phyloP scores from a whole-genome alignment of 2,329 filamentous ascomycete genomes.

The Pyrenophora seminiperda region DNA sequence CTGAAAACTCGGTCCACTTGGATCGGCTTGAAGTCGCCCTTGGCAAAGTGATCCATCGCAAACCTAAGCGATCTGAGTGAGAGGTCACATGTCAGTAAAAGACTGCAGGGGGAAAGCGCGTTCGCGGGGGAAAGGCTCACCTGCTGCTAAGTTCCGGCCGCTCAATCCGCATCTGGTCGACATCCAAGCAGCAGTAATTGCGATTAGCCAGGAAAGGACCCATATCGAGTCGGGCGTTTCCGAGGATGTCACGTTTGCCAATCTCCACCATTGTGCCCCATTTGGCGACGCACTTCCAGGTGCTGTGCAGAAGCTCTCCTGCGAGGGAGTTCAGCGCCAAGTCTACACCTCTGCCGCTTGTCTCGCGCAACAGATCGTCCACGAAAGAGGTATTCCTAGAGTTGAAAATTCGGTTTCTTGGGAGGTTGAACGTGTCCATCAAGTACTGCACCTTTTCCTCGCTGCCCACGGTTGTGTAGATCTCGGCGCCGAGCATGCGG shows the following conservation, averaged over 20 bases:
- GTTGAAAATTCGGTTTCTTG: slow-evolving; percentile 40
- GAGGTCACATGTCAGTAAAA: not conserved
- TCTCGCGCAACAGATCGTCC: slow-evolving; percentile 1
- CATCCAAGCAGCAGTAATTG: not conserved
- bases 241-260: slow-evolving; percentile 20
- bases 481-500: slow-evolving; percentile 20
- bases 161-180: not conserved
- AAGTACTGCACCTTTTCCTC: slow-evolving; percentile 27
- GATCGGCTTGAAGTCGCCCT: slow-evolving; percentile 16
- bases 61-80: not conserved
- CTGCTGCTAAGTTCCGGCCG: not conserved
- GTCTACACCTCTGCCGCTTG: slow-evolving; percentile 39
- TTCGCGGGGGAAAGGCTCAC: too few species aligned
- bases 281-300: slow-evolving; percentile 49
- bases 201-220: slow-evolving; percentile 11
- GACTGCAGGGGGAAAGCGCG: too few species aligned
- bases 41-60: slow-evolving; percentile 1
- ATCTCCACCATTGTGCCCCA: slow-evolving; percentile 30
- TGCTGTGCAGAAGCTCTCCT: slow-evolving; percentile 39
- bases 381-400: slow-evolving; percentile 21
- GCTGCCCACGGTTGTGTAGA: slow-evolving; percentile 32
- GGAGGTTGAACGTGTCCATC: slow-evolving; percentile 24
- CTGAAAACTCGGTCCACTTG: slow-evolving; percentile 22
- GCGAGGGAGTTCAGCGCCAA: slow-evolving; percentile 38
- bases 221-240: slow-evolving; percentile 15